phyloP scores from a whole-genome alignment of 148 eudicot species.

The Linanthus parryae region DNA sequence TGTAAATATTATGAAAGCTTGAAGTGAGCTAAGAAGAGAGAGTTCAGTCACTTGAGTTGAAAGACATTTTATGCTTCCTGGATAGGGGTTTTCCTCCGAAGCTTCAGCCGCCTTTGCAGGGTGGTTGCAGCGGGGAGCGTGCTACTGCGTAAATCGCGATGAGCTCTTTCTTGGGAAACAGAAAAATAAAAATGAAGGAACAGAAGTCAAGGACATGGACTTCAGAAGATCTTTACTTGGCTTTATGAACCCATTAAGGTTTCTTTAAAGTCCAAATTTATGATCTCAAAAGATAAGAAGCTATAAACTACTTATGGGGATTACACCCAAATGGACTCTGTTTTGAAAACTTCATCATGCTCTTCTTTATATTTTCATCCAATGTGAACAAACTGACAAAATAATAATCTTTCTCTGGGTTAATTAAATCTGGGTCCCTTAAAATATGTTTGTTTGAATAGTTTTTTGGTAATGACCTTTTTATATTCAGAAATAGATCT shows the following conservation, averaged over 20 bases:
- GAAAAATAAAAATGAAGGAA: conserved; percentile 12
- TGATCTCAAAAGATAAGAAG: conserved; percentile 31
- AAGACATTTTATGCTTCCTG: conserved; percentile 21
- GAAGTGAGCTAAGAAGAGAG: neutral
- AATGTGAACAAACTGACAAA: conserved; percentile 29
- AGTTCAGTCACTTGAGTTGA: conserved; percentile 24
- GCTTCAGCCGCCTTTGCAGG: conserved; percentile 37
- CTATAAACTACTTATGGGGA: conserved; percentile 19
- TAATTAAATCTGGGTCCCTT: no score
- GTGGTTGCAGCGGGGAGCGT: conserved; percentile 20
- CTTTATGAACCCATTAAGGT: conserved; percentile 10
- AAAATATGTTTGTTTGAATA: no score
- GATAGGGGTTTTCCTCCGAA: conserved; percentile 39
- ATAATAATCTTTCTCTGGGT: no score
- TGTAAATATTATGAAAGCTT: neutral
- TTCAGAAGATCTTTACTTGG: conserved; percentile 16
- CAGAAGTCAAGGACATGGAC: conserved; percentile 28
- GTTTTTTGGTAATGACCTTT: no score
- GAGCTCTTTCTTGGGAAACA: conserved; percentile 5
- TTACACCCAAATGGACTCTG: conserved; percentile 11
- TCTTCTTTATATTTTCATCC: conserved; percentile 18
- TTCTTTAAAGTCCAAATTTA: conserved; percentile 26
- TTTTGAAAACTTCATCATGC: conserved; percentile 25
- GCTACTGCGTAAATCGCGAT: conserved; percentile 15
- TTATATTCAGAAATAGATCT: no score